These are phyloP conservation scores for Cyclotella atomus DNA, from an alignment of 108 stramenopile genomes.

Conservation along the genomic window DNA sequence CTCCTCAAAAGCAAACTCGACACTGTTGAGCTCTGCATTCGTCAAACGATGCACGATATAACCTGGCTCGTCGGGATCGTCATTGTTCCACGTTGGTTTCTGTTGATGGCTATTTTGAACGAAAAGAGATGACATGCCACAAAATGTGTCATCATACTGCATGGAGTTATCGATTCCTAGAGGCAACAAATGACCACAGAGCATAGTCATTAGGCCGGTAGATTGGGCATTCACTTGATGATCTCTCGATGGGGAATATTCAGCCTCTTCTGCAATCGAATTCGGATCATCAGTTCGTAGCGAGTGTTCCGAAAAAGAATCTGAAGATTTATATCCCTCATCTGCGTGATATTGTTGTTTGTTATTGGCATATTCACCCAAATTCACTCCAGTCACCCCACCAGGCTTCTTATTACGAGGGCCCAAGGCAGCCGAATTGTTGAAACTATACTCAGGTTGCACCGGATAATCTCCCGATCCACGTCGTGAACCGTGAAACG, in stretches of 20 bases:
- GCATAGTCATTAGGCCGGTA: slow-evolving; percentile 65
- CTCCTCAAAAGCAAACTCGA: slow-evolving; percentile 72
- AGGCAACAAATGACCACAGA: slow-evolving; percentile 78
- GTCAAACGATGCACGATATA: slow-evolving; percentile 77
- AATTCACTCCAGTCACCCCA: slow-evolving; percentile 77
- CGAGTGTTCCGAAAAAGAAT: slow-evolving; percentile 9
- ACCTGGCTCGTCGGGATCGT: slow-evolving; percentile 79
- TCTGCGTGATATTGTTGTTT: slow-evolving; percentile 6
- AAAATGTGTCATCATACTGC: slow-evolving; percentile 6
- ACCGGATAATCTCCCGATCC: too few species aligned
- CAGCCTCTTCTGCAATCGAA: slow-evolving; percentile 25
- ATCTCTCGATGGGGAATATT: slow-evolving; percentile 19
- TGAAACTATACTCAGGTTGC: slow-evolving; percentile 1
- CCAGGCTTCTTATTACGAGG: slow-evolving; percentile 69
- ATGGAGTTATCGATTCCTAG: slow-evolving; percentile 52
- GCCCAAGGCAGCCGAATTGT: slow-evolving; percentile 57
- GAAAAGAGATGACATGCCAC: slow-evolving; percentile 19
- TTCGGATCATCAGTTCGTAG: slow-evolving; percentile 16
- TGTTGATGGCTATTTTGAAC: slow-evolving; percentile 15
- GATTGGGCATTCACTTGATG: slow-evolving; percentile 41
- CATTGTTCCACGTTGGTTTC: slow-evolving; percentile 69
- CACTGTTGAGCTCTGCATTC: slow-evolving; percentile 57
- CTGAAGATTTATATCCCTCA: background rate
- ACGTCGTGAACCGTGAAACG: slow-evolving; percentile 9
- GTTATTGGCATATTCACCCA: slow-evolving; percentile 49